Percentiles rank a stretch among this genome's conserved stretches.
These are phyloP conservation scores for Penicillium sp. DNA, from an alignment of 2,329 filamentous ascomycete species.

Conservation along the genomic window DNA sequence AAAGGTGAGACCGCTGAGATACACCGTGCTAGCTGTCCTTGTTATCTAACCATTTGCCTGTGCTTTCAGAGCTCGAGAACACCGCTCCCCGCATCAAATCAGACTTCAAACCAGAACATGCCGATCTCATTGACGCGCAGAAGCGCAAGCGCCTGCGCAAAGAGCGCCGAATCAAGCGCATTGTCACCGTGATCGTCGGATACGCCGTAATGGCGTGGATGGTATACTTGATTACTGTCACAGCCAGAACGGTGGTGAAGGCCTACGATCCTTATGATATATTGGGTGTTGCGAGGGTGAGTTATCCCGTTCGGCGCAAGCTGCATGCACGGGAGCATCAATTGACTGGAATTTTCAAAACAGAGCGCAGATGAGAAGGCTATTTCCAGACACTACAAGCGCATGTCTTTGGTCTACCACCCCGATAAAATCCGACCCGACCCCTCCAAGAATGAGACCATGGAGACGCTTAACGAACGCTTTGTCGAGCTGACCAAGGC, in stretches of 20 bases:
- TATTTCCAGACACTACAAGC: slow-evolving; percentile 90
- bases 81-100: slow-evolving; percentile 81
- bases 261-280: slow-evolving; percentile 98
- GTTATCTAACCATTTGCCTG: slow-evolving; percentile 2
- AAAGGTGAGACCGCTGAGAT: slow-evolving; percentile 53
- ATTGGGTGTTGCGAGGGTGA: slow-evolving; percentile 77
- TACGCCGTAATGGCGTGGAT: slow-evolving; percentile 87
- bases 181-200: slow-evolving; percentile 71
- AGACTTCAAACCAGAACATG: slow-evolving; percentile 79
- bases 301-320: slow-evolving; percentile 22
- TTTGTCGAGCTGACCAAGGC: slow-evolving; percentile 97
- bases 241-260: slow-evolving; percentile 70
- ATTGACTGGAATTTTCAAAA: slow-evolving; percentile 1
- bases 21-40: no score
- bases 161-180: slow-evolving; percentile 84
- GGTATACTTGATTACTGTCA: slow-evolving; percentile 85
- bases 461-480: slow-evolving; percentile 78
- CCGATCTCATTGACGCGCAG: slow-evolving; percentile 77
- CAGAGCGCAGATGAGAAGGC: slow-evolving; percentile 82
- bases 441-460: slow-evolving; percentile 81
- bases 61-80: slow-evolving; percentile 65
- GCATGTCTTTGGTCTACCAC: slow-evolving; percentile 81
- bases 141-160: slow-evolving; percentile 85
- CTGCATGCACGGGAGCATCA: not conserved
- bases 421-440: slow-evolving; percentile 91